phyloP scores from a whole-genome alignment of 768 basidiomycete genomes.

The Pleurotus citrinopileatus region DNA sequence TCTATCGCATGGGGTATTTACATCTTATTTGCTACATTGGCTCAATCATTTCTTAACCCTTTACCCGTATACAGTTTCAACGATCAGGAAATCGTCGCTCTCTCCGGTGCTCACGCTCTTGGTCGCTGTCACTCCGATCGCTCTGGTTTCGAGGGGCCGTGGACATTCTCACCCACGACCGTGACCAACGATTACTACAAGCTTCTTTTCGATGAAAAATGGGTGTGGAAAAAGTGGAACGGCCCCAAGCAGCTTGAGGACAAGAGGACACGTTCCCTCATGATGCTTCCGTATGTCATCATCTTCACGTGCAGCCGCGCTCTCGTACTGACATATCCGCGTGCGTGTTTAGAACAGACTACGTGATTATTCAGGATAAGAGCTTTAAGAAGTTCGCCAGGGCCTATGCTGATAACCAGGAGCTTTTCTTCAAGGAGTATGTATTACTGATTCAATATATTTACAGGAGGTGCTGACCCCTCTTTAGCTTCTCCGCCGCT shows the following conservation, averaged over 20 bases:
- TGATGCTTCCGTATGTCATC: constrained; percentile 89
- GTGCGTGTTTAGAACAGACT: constrained; percentile 65
- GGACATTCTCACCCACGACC: constrained; percentile 92
- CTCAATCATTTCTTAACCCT: not conserved
- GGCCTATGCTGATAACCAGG: constrained; percentile 81
- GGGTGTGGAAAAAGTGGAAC: constrained; percentile 95
- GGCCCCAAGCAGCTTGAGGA: constrained; percentile 94
- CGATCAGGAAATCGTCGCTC: constrained; percentile 96
- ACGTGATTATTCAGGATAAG: constrained; percentile 87
- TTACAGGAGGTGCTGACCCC: constrained; percentile 9
- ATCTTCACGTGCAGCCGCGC: not conserved
- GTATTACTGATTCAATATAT: constrained; percentile 23
- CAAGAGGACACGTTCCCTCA: constrained; percentile 82
- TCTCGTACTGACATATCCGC: not conserved
- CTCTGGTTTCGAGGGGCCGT: constrained; percentile 87
- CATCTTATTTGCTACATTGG: not conserved
- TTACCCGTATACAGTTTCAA: constrained; percentile 53
- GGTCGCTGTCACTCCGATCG: constrained; percentile 91
- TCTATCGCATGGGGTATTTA: constrained; percentile 81
- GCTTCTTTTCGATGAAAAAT: constrained; percentile 84
- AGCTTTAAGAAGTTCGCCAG: constrained; percentile 86
- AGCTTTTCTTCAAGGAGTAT: constrained; percentile 93
- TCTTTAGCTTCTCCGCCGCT: constrained; percentile 75
- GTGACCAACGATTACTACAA: constrained; percentile 86
- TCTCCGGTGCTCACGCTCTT: constrained; percentile 91